These are phyloP conservation scores for Quercus aquifolioides DNA, from an alignment of 306 rosid species.

Conservation along the genomic window DNA sequence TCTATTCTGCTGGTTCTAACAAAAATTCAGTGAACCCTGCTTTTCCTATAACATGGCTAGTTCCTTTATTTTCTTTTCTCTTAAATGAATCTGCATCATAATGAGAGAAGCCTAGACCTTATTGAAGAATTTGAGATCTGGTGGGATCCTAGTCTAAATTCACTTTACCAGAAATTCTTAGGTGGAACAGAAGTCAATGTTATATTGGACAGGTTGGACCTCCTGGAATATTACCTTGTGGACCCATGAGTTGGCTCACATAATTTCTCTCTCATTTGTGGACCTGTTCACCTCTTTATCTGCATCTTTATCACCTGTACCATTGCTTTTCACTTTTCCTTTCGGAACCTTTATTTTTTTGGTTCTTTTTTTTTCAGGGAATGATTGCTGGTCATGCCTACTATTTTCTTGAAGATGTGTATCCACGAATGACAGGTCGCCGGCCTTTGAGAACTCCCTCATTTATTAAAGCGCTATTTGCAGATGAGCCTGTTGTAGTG, in stretches of 20 bases:
- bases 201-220: not conserved
- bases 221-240: not conserved
- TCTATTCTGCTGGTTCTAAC: not conserved
- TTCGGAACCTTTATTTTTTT: not conserved
- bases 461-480: conserved; percentile 78
- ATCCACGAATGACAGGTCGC: conserved; percentile 90
- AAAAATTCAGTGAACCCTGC: not conserved
- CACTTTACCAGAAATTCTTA: too few species aligned
- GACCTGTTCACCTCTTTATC: conserved; percentile 6
- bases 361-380: conserved; percentile 51
- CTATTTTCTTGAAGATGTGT: conserved; percentile 90
- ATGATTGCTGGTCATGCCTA: conserved; percentile 98
- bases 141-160: too few species aligned
- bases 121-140: too few species aligned
- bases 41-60: not conserved
- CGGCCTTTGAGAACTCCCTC: conserved; percentile 84
- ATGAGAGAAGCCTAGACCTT: not conserved
- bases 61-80: not conserved
- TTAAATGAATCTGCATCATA: not conserved
- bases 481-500: conserved; percentile 84
- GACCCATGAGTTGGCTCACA: not conserved
- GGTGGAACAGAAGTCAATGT: not conserved
- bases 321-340: not conserved
- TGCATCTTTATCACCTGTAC: not conserved
- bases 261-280: not conserved